Evolutionary conservation across 495 filamentous ascomycete genomes (phyloP).

Genomic region (Podospora didyma): DNA sequence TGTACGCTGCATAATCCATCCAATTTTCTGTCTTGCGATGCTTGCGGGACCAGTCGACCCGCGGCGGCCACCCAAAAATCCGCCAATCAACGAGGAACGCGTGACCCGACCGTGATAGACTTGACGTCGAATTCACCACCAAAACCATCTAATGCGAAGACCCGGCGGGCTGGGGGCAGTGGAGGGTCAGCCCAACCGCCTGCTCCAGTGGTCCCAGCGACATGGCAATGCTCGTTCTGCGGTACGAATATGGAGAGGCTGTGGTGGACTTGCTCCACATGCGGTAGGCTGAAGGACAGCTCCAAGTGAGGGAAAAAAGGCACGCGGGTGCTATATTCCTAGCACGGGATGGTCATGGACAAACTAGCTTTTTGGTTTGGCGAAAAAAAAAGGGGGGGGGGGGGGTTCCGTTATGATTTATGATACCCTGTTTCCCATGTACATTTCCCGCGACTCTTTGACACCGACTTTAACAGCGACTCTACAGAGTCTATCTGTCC

Average conservation of each 20-base stretch:
- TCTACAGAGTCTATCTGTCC: too few species aligned
- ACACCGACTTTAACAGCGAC: too few species aligned
- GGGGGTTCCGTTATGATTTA: too few species aligned
- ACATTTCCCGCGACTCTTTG: too few species aligned
- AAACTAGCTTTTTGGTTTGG: too few species aligned
- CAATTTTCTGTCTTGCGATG: conserved; percentile 70
- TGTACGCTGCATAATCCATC: conserved; percentile 83
- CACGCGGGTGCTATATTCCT: neutral
- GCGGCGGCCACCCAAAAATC: conserved; percentile 27
- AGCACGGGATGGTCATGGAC: neutral
- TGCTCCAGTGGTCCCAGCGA: conserved; percentile 39
- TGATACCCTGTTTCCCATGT: too few species aligned
- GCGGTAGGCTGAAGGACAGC: conserved; percentile 62
- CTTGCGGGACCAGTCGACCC: conserved; percentile 64
- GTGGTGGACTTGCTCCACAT: conserved; percentile 76
- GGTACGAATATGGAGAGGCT: conserved; percentile 62
- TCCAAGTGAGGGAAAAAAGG: conserved; percentile 38
- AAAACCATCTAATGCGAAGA: neutral
- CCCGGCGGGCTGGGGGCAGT: conserved; percentile 7
- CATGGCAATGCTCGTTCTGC: conserved; percentile 70
- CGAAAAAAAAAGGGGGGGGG: too few species aligned
- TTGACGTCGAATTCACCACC: conserved; percentile 7
- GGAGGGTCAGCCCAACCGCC: conserved; percentile 24
- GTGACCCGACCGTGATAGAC: conserved; percentile 8
- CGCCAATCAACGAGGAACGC: conserved; percentile 13